Conservation (phyloP, 2,329 filamentous ascomycete genomes). For the Exophiala viscosa region DNA sequence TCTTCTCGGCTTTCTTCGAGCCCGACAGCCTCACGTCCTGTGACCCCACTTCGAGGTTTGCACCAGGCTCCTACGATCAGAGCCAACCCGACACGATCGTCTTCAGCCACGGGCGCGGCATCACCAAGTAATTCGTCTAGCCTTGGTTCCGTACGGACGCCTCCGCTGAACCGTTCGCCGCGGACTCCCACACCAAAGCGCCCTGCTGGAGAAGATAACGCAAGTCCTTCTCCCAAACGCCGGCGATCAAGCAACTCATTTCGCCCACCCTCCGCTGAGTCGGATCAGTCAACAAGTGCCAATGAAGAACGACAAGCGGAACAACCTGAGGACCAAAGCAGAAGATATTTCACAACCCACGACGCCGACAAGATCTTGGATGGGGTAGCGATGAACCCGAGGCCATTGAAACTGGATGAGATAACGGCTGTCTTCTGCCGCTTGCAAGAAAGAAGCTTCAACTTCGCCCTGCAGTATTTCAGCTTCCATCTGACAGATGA, state of each 20-base stretch:
- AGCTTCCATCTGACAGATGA: conserved; percentile 15
- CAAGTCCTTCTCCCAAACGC: not conserved
- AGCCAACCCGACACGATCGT: too few species aligned
- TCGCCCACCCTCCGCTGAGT: not conserved
- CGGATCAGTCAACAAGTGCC: not conserved
- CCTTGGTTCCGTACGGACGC: too few species aligned
- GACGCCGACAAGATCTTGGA: conserved; percentile 1
- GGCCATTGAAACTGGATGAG: conserved; percentile 10
- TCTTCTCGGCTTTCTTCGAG: too few species aligned
- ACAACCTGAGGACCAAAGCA: not conserved
- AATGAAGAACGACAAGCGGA: not conserved
- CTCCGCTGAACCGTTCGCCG: not conserved
- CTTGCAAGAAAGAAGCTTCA: conserved; percentile 16
- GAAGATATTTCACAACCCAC: not conserved
- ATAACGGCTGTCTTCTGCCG: conserved; percentile 17
- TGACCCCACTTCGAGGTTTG: too few species aligned
- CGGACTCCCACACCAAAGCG: not conserved
- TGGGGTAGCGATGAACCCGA: not conserved
- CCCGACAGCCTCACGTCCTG: too few species aligned
- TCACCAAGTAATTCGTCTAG: too few species aligned
- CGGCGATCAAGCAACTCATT: not conserved
- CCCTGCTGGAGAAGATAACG: not conserved
- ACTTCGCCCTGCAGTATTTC: conserved; percentile 16
- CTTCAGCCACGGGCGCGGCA: too few species aligned
- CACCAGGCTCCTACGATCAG: too few species aligned